phyloP scores from a whole-genome alignment of 306 rosid genomes.

The Prunus davidiana region DNA sequence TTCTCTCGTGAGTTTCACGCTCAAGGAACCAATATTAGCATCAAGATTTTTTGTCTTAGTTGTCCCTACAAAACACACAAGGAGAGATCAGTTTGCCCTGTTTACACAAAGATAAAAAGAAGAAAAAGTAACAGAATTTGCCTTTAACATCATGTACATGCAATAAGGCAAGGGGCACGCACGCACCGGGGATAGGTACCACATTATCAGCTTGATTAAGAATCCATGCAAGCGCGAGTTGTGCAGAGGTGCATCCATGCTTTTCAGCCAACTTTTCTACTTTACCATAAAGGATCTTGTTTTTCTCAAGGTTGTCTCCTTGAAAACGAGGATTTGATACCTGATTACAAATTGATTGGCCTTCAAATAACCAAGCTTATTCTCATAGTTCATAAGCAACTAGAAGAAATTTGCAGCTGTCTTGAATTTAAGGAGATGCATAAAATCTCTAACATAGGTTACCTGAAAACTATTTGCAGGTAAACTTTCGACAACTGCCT shows the following conservation, averaged over 20 bases:
- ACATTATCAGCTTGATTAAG: slow-evolving; percentile 56
- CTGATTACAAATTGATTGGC: not conserved
- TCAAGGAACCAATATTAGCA: slow-evolving; percentile 12
- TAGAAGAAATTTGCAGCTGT: too few relatives aligned
- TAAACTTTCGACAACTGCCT: slow-evolving; percentile 18
- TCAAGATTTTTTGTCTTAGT: slow-evolving; percentile 18
- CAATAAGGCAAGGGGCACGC: not conserved
- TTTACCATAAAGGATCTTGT: slow-evolving; percentile 40
- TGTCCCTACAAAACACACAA: slow-evolving; percentile 17
- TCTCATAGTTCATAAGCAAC: not conserved
- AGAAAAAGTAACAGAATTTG: too few relatives aligned
- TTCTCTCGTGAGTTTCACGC: slow-evolving; percentile 10
- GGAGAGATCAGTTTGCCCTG: not conserved
- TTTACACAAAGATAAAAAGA: too few relatives aligned
- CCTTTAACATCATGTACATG: too few relatives aligned
- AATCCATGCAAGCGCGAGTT: slow-evolving; percentile 62
- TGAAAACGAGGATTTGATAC: slow-evolving; percentile 43
- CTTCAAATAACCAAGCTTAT: not conserved
- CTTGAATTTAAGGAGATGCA: too few relatives aligned
- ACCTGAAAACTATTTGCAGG: slow-evolving; percentile 29
- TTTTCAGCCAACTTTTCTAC: slow-evolving; percentile 46
- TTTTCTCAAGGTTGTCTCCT: slow-evolving; percentile 55
- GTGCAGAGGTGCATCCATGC: slow-evolving; percentile 46
- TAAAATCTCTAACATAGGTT: not conserved
- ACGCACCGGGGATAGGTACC: slow-evolving; percentile 65